Evolutionary conservation across 345 rosid genomes (phyloP), one percentile per base, ranked within the genome.

Genomic region (Citrus medica): DNA sequence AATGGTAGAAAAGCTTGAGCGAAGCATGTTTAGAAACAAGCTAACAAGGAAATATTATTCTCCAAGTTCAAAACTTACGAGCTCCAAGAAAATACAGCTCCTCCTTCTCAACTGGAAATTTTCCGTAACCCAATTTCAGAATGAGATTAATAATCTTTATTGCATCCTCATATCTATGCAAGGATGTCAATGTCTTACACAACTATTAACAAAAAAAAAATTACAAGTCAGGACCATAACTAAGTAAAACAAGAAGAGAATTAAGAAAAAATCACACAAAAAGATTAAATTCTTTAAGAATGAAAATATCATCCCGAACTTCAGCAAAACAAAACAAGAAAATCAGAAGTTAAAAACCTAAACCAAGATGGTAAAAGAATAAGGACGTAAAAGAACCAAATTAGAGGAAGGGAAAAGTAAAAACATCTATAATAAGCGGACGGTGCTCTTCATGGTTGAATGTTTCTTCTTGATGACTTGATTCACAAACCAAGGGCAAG

Each of bases 401-500:
- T 24, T 24, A 61, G 12, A 25, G 67, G 38, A 63, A 28, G 67
- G 37, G 22, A 32, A 32, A 32, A 33, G 40, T 65, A 65, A 37
- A 32, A 17, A 65, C 68, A 3, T 65, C 68, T 17, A 65, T 65
- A 33, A 65, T 65, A 65, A 65, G 68, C 0, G 21, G n/a, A 30
- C 19, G 24, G 33, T 65, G 35, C 68, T 65, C 68, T 19, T 32
- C 68, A 1, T 65, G 22, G 21, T 65, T 65, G 68, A 65, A 19
- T 30, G 2, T 21, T 30, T 65, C 68, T 65, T 65, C 40, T 37
- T 32, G 68, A 64, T 30, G n/a, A 32, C 40, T 64, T 79, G 93
- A 86, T 78, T 88, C 90, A 21, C 69, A 92, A 82, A 93, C 88
- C 87, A 88, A 83, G 77, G 92, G 96, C 66, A 90, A 79, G 71